Evolutionary conservation across 2,329 filamentous ascomycete species (phyloP).

Genomic region (Teratosphaeriaceae sp.): DNA sequence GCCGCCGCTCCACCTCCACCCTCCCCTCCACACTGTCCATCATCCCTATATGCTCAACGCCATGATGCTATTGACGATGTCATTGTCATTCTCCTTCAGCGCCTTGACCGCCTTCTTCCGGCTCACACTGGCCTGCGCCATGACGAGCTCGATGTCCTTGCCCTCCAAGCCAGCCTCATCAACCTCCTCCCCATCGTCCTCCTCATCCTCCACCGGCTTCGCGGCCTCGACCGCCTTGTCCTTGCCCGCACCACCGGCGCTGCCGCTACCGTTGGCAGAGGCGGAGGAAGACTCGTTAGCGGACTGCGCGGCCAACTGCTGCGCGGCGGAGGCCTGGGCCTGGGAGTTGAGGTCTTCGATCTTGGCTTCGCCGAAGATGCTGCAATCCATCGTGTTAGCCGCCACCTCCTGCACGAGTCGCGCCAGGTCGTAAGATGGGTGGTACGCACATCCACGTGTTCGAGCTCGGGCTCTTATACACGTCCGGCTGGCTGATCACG

Average conservation of each 20-base stretch:
- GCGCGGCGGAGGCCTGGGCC: slow-evolving; percentile 89
- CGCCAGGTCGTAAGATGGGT: neutral
- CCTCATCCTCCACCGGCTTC: slow-evolving; percentile 57
- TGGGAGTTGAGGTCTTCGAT: slow-evolving; percentile 99
- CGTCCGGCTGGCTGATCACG: slow-evolving; percentile 98
- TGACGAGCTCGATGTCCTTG: slow-evolving; percentile 99
- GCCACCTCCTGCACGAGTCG: neutral
- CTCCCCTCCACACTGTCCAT: too few species aligned
- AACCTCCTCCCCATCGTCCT: slow-evolving; percentile 92
- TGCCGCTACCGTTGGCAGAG: slow-evolving; percentile 56
- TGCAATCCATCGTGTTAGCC: slow-evolving; percentile 32
- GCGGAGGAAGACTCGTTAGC: slow-evolving; percentile 46
- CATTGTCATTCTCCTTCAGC: slow-evolving; percentile 97
- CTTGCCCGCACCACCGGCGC: slow-evolving; percentile 73
- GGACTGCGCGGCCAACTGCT: slow-evolving; percentile 78
- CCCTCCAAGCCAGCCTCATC: slow-evolving; percentile 92
- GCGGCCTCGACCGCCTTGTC: slow-evolving; percentile 61
- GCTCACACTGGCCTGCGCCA: slow-evolving; percentile 94
- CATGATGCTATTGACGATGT: slow-evolving; percentile 99
- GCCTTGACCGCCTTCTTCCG: slow-evolving; percentile 99
- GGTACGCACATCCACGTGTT: slow-evolving; percentile 95
- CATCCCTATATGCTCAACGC: slow-evolving; percentile 57
- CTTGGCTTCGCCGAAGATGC: slow-evolving; percentile 99
- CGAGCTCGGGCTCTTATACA: slow-evolving; percentile 98
- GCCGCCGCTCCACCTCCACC: too few species aligned